phyloP scores from a whole-genome alignment of 768 basidiomycete species.

The Crepidotus variabilis region DNA sequence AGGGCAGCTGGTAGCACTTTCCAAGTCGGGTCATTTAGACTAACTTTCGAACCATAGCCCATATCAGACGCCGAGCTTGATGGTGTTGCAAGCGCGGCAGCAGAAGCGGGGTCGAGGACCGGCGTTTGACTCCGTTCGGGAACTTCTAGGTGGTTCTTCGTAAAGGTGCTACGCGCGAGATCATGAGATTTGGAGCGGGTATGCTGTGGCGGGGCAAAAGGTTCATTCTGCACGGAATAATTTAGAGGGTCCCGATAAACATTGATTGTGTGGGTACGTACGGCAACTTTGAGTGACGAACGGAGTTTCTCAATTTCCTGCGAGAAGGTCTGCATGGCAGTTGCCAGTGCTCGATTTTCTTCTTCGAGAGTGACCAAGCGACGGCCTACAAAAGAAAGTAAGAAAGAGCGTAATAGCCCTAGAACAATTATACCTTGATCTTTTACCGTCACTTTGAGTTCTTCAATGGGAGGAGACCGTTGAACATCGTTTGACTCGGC shows the following conservation, averaged over 20 bases:
- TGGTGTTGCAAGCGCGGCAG: slow-evolving; percentile 49
- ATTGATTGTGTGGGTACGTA: slow-evolving; percentile 15
- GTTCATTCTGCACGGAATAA: slow-evolving; percentile 3
- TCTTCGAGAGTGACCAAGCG: slow-evolving; percentile 70
- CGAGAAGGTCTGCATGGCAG: slow-evolving; percentile 54
- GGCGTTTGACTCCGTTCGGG: neutral
- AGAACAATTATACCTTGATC: slow-evolving; percentile 68
- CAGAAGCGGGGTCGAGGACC: slow-evolving; percentile 25
- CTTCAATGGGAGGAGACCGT: slow-evolving; percentile 52
- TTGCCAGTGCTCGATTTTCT: slow-evolving; percentile 69
- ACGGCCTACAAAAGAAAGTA: slow-evolving; percentile 43
- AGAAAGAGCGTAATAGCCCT: neutral
- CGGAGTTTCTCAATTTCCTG: slow-evolving; percentile 58
- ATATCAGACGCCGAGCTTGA: slow-evolving; percentile 57
- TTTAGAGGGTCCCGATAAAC: neutral
- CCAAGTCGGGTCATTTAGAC: slow-evolving; percentile 96
- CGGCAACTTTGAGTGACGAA: slow-evolving; percentile 36
- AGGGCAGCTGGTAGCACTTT: slow-evolving; percentile 97
- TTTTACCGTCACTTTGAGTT: slow-evolving; percentile 59
- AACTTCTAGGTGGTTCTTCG: neutral
- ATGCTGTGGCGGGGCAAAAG: slow-evolving; percentile 28
- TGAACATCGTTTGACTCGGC: slow-evolving; percentile 20
- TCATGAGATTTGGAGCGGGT: slow-evolving; percentile 5
- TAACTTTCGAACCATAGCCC: slow-evolving; percentile 94
- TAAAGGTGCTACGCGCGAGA: neutral